Evolutionary conservation across 192 early-diverging fungal species (phyloP).

Genomic region (Backusella sp.): DNA sequence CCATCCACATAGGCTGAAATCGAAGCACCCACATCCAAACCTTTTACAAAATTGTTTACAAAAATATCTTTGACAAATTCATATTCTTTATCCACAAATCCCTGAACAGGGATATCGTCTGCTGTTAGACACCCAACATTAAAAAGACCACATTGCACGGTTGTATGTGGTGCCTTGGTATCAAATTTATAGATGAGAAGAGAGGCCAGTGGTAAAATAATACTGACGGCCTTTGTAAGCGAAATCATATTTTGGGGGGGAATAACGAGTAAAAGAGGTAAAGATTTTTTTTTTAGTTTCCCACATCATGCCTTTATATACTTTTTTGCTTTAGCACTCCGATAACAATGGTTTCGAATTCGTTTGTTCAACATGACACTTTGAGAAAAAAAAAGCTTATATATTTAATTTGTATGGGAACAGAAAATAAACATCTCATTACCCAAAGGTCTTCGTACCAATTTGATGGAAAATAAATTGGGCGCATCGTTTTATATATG

Average conservation of each 20-base stretch:
- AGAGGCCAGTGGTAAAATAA: not conserved
- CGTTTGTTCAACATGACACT: not conserved
- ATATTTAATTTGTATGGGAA: no score
- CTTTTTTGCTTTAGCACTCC: not conserved
- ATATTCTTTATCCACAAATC: conserved; percentile 19
- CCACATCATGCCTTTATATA: not conserved
- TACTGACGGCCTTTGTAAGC: not conserved
- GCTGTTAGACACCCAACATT: not conserved
- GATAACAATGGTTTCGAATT: not conserved
- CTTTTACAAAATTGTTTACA: conserved; percentile 26
- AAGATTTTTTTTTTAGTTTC: not conserved
- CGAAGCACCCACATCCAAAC: conserved; percentile 51
- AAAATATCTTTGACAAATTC: not conserved
- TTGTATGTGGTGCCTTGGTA: not conserved
- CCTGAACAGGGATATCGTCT: not conserved
- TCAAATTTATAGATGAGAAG: not conserved
- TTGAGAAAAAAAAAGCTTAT: not conserved
- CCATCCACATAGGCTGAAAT: conserved; percentile 49
- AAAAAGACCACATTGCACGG: not conserved
- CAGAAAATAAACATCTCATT: not conserved
- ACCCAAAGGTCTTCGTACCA: not conserved
- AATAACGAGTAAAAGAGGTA: not conserved
- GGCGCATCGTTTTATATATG: not conserved
- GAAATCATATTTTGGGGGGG: not conserved
- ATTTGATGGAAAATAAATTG: not conserved